Evolutionary conservation across 441 rosid species (phyloP).

Genomic region (Gossypium lobatum): DNA sequence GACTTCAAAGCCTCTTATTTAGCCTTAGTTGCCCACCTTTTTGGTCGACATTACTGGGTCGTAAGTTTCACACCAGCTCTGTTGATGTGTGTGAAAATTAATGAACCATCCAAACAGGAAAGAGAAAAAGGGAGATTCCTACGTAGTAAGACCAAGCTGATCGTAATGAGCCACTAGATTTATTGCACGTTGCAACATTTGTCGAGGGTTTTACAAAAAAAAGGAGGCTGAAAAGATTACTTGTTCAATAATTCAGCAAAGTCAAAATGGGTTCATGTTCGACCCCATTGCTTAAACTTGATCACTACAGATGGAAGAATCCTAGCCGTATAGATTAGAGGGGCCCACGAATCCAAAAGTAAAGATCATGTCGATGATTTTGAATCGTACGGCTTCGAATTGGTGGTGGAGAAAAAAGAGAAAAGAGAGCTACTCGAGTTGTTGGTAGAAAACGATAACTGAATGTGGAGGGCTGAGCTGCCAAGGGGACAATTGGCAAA

Average conservation of each 20-base stretch:
- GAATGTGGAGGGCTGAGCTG: background rate
- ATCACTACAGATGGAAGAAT: slow-evolving; percentile 1
- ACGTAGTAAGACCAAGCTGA: background rate
- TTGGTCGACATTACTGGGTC: background rate
- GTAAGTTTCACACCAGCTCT: background rate
- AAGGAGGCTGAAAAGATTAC: background rate
- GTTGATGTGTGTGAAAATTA: background rate
- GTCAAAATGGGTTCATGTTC: background rate
- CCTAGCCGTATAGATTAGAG: background rate
- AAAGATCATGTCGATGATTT: background rate
- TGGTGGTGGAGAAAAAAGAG: background rate
- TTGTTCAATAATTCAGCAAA: slow-evolving; percentile 1
- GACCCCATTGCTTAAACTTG: background rate
- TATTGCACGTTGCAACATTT: background rate
- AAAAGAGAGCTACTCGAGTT: background rate
- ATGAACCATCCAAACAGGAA: slow-evolving; percentile 14
- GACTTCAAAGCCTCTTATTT: background rate
- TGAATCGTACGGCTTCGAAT: background rate
- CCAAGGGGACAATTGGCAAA: slow-evolving; percentile 6
- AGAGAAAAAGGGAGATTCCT: slow-evolving; percentile 12
- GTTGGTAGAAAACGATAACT: background rate
- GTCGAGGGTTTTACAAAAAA: background rate
- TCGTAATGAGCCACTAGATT: background rate
- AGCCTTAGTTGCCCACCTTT: background rate
- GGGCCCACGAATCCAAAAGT: slow-evolving; percentile 8